Percentiles rank a stretch among this genome's conserved stretches.
phyloP scores from a whole-genome alignment of 2,329 filamentous ascomycete genomes.

The Apiospora phragmitis region DNA sequence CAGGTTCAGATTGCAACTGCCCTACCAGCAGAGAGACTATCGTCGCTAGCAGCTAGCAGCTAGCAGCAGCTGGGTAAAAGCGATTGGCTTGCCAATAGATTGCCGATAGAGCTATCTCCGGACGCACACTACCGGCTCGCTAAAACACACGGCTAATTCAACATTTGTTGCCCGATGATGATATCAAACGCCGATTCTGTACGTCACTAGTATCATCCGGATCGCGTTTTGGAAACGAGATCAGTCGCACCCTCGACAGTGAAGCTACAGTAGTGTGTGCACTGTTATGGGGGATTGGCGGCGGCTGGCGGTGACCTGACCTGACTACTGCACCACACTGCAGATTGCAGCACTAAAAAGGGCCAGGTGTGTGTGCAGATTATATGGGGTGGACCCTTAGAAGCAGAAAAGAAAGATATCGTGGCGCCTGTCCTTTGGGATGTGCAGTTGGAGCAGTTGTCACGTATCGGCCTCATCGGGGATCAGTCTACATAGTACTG shows the following conservation, averaged over 20 bases:
- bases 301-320: not conserved
- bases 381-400: constrained; percentile 3
- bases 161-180: not conserved
- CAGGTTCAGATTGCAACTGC: not conserved
- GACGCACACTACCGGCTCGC: not conserved
- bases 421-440: not conserved
- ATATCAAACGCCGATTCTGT: not conserved
- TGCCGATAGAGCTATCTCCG: constrained; percentile 6
- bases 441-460: constrained; percentile 4
- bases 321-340: not conserved
- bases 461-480: constrained; percentile 1
- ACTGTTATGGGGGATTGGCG: not conserved
- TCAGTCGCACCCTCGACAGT: not conserved
- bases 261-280: not conserved
- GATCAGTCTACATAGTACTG: not conserved
- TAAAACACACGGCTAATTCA: not conserved
- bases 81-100: not conserved
- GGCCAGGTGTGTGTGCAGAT: not conserved
- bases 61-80: not conserved
- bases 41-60: not conserved
- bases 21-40: not conserved
- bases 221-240: not conserved
- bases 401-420: not conserved
- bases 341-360: not conserved
- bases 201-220: not conserved